Evolutionary conservation across 2,329 filamentous ascomycete species (phyloP), one percentile per base, ranked within the genome.

Genomic region (Penicillium palitans): DNA sequence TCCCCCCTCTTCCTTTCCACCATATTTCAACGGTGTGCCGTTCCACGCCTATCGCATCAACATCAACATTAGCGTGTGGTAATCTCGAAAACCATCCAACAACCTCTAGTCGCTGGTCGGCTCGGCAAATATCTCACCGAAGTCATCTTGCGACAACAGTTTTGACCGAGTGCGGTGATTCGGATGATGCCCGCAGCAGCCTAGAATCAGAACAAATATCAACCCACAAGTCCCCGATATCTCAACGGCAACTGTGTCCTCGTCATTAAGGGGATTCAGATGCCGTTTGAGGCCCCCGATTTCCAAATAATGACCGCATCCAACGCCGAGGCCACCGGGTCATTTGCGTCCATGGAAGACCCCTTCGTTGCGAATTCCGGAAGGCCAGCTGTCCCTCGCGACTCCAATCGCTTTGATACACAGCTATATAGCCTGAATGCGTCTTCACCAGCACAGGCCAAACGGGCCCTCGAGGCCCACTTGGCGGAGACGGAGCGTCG

Each of bases 401-500:
- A 76, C 57, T 62, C 81, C 50, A 85, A 93, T 64, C 88, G 92
- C 63, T 96, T 96, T 72, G 91, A 96, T 74, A 85, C 86, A 49
- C 87, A 93, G 52, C 79, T 90, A 29, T 93, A 96, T 73, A 88
- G 88, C 39, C 80, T 93, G 24, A 90, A 90, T 65, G 85, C 91
- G n/a, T 82, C 90, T 29, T 96, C 93, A 0, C 91, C 93, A 10
- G 86, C 87, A 55, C 92, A 97, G 72, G 91, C 92, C 41, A 96
- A 90, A 76, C 88, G 90, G 65, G 92, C 92, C 45, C 82, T 99
- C 45, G 89, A 96, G 75, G 91, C 93, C 52, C 95, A 98, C 76
- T 83, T 99, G 48, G 87, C 90, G 62, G 95, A 99, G 75, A 97
- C 93, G 1, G 91, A 96, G 69, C 88, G 92, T 59, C 87, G 93